Base-by-base conservation (phyloP, 306 rosid species). In the Dicorynia guianensis region DNA sequence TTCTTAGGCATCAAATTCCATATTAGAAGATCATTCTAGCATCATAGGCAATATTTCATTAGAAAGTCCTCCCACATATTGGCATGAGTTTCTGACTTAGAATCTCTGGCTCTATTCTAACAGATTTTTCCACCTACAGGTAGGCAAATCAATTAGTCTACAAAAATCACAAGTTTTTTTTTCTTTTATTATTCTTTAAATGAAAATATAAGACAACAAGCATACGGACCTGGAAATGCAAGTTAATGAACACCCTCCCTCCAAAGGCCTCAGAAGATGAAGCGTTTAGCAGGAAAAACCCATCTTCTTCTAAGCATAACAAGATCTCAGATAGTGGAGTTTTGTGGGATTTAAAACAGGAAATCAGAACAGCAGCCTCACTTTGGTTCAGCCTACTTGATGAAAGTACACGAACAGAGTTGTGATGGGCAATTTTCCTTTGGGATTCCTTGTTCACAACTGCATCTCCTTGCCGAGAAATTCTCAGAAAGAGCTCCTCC, bases 201-300 rank as follows among this genome's bases (percentile, higher is more conserved):
- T 25, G 30, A 25, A 25, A 25, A 25, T 25, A 25, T 25, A 25
- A 25, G 1, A 25, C 30, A 25, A 2, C 30, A 33, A 47, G 2
- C 15, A 15, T 15, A 8, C 36, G 3, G 57, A 83, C 89, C 83
- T 82, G 77, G 36, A 86, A 81, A 66, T 86, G 89, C 47, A 86
- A 12, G 71, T 53, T 65, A 55, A 58, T 75, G 80, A 84, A 82
- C 25, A 76, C 50, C 74, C 72, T 84, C 39, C 86, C 88, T 59
- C 72, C 79, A 52, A 38, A 64, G 7, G 87, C 69, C 85, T 84
- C 80, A 13, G 79, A 87, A 34, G 87, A 82, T 63, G 91, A 84
- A 38, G 82, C 85, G 64, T 87, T 54, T 57, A 79, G 63, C n/a
- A 84, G 4, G 33, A 25, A 18, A 35, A 84, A 55, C 8, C 87